phyloP scores from a whole-genome alignment of 2,329 filamentous ascomycete species.

The Alternaria sp. region DNA sequence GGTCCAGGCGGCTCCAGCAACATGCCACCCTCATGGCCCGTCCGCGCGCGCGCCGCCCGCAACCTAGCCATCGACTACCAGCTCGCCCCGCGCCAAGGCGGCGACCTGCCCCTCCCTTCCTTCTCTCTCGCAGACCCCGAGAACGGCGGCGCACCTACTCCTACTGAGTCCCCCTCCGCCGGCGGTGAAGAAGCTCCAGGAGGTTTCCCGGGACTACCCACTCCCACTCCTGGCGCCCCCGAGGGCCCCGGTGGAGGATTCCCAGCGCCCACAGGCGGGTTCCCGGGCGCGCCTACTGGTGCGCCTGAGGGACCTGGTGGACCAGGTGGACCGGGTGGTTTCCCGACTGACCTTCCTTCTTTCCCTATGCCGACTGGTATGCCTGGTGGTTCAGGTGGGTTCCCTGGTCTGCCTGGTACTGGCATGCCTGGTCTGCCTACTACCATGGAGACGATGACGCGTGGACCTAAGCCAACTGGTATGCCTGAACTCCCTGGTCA shows the following conservation, averaged over 20 bases:
- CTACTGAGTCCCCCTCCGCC: neutral
- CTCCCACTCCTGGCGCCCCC: neutral
- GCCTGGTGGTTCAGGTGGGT: slow-evolving; percentile 2
- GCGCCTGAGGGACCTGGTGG: neutral
- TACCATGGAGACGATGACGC: slow-evolving; percentile 17
- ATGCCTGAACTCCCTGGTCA: slow-evolving; percentile 4
- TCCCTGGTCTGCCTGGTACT: neutral
- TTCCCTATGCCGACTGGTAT: slow-evolving; percentile 2
- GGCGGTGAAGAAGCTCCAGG: neutral
- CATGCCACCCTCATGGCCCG: neutral
- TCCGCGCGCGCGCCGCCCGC: neutral
- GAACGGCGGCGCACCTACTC: neutral
- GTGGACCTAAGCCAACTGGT: slow-evolving; percentile 18
- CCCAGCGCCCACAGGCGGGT: neutral
- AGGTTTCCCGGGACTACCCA: neutral
- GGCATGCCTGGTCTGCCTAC: slow-evolving; percentile 8
- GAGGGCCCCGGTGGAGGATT: neutral
- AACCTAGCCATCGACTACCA: slow-evolving; percentile 22
- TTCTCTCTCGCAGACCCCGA: slow-evolving; percentile 19
- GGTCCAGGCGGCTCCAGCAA: neutral
- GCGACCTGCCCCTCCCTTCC: slow-evolving; percentile 9
- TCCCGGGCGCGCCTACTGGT: neutral
- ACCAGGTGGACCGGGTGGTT: neutral
- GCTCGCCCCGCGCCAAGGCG: slow-evolving; percentile 21
- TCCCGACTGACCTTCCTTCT: slow-evolving; percentile 5